Evolutionary conservation across 306 rosid species (phyloP).

Genomic region (Gynostemma pentaphyllum): DNA sequence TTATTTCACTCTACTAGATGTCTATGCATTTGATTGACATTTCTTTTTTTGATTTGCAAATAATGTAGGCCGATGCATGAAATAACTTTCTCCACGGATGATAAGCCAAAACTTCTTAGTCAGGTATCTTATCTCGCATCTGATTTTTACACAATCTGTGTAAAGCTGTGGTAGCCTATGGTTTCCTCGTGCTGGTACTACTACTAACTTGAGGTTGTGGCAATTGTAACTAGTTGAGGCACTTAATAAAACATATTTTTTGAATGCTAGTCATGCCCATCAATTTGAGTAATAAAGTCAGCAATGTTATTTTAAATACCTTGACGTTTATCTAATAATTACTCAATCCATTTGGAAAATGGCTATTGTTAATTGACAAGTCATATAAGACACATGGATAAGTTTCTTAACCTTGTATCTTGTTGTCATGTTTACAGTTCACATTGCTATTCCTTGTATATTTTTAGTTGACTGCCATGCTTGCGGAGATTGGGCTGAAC

Average conservation of each 20-base stretch:
- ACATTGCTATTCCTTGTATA: constrained; percentile 1
- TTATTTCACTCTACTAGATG: neutral
- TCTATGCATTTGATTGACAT: neutral
- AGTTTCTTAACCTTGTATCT: neutral
- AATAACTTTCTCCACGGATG: constrained; percentile 87
- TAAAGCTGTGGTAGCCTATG: neutral
- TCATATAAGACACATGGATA: neutral
- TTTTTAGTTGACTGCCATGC: constrained; percentile 89
- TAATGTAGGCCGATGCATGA: constrained; percentile 95
- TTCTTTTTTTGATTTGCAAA: constrained; percentile 21
- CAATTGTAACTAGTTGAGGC: neutral
- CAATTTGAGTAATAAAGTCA: neutral
- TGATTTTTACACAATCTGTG: neutral
- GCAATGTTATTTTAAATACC: neutral
- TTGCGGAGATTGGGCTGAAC: constrained; percentile 90
- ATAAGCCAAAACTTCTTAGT: constrained; percentile 95
- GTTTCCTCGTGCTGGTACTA: neutral
- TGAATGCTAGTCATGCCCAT: neutral
- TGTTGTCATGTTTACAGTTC: neutral
- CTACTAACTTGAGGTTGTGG: neutral
- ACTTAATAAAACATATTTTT: neutral
- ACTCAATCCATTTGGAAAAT: neutral
- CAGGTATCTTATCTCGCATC: constrained; percentile 44
- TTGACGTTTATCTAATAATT: neutral
- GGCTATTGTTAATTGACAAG: neutral